A percentile compares a stretch with the other conserved stretches of the same genome.
phyloP scores from a whole-genome alignment of 805 yeast genomes.

The Suhomyces xylopsoci region DNA sequence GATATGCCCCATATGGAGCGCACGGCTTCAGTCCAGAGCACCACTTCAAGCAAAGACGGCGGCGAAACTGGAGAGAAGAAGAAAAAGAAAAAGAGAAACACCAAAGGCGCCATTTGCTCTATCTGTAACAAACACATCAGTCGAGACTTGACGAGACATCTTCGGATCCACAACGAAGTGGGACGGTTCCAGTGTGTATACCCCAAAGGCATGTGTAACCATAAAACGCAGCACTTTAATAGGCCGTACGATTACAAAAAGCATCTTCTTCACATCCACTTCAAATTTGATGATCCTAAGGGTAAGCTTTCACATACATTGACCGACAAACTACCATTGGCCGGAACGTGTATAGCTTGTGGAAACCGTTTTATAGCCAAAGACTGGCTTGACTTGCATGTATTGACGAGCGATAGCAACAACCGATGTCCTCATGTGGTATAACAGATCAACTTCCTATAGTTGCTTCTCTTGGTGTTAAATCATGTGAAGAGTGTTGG shows the following conservation, averaged over 20 bases:
- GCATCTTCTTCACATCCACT: constrained; percentile 42
- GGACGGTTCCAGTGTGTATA: constrained; percentile 44
- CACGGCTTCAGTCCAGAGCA: neutral
- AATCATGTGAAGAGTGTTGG: too few relatives aligned
- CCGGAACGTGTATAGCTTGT: constrained; percentile 44
- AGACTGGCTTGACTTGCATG: constrained; percentile 57
- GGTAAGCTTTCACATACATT: constrained; percentile 39
- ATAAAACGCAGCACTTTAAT: constrained; percentile 41
- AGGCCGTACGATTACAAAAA: constrained; percentile 47
- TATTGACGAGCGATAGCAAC: constrained; percentile 26
- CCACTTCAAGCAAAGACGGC: neutral
- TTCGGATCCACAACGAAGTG: constrained; percentile 42
- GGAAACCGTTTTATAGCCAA: constrained; percentile 47
- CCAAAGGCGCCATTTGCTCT: constrained; percentile 38
- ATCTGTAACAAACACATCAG: constrained; percentile 41
- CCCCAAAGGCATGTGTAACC: constrained; percentile 38
- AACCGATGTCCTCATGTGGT: constrained; percentile 6
- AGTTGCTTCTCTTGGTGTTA: too few relatives aligned
- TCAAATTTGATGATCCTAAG: constrained; percentile 39
- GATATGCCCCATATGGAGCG: neutral
- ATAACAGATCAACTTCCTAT: neutral
- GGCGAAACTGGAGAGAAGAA: neutral
- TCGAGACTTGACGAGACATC: constrained; percentile 40
- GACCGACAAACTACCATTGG: constrained; percentile 38
- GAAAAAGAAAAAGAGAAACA: constrained; percentile 21